Percentiles rank a stretch among this genome's conserved stretches.
phyloP scores from a whole-genome alignment of 2,329 filamentous ascomycete genomes.

The Bipolaris victoriae region DNA sequence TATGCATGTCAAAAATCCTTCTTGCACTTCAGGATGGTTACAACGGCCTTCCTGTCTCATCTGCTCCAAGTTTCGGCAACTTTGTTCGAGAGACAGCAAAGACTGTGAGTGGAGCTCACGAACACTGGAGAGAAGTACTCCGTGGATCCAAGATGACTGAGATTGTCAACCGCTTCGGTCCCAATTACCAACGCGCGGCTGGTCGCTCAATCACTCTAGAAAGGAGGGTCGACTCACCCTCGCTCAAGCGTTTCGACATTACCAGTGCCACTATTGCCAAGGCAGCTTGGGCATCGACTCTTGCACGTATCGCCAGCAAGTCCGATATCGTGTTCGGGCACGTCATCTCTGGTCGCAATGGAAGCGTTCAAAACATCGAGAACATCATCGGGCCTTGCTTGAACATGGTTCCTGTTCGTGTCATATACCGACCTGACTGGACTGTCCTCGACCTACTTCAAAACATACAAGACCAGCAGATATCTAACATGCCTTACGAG shows the following conservation, averaged over 20 bases:
- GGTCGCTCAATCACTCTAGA: conserved; percentile 39
- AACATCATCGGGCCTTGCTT: conserved; percentile 52
- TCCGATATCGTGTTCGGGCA: conserved; percentile 53
- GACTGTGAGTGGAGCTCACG: conserved; percentile 36
- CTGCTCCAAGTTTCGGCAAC: conserved; percentile 40
- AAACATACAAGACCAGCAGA: conserved; percentile 54
- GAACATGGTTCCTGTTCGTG: conserved; percentile 53
- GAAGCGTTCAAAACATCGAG: conserved; percentile 45
- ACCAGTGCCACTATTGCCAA: conserved; percentile 54
- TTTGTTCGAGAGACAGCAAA: conserved; percentile 41
- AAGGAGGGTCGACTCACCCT: conserved; percentile 29
- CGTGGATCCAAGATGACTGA: conserved; percentile 45
- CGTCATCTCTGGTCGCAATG: conserved; percentile 51
- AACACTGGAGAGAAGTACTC: conserved; percentile 42
- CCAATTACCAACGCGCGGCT: conserved; percentile 41
- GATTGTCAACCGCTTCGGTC: conserved; percentile 41
- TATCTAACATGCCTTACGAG: conserved; percentile 47
- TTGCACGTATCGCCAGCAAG: conserved; percentile 47
- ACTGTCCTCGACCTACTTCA: conserved; percentile 50
- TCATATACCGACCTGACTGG: conserved; percentile 41
- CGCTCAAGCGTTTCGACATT: conserved; percentile 39
- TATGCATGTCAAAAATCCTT: conserved; percentile 41
- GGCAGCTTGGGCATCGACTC: conserved; percentile 54
- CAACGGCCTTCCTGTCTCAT: conserved; percentile 41
- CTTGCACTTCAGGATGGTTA: conserved; percentile 38